These are phyloP conservation scores for Nepenthes alata DNA, from an alignment of 179 eudicot genomes.

Conservation along the genomic window DNA sequence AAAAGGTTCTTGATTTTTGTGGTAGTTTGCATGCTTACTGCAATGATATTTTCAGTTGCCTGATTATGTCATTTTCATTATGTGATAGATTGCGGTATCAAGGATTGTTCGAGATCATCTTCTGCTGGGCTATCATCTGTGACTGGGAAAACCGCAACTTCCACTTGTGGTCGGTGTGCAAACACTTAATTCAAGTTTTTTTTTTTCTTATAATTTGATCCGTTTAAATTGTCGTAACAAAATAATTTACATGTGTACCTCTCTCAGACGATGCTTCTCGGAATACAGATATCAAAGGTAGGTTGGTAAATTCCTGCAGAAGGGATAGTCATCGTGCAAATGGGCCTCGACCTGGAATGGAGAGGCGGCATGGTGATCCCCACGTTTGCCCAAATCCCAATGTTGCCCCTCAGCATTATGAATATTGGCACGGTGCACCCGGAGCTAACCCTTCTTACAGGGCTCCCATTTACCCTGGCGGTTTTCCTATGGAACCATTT, in stretches of 20 bases:
- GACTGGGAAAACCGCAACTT: constrained; percentile 23
- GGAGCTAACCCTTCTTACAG: constrained; percentile 57
- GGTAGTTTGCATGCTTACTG: too few species aligned
- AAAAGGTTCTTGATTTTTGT: too few species aligned
- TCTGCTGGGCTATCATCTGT: constrained; percentile 25
- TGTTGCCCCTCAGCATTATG: constrained; percentile 52
- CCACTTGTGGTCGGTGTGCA: constrained; percentile 34
- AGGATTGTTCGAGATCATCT: constrained; percentile 52
- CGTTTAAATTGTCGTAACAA: too few species aligned
- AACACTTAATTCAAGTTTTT: constrained; percentile 4
- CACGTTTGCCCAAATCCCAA: constrained; percentile 48
- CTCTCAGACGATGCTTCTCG: constrained; percentile 21
- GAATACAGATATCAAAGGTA: constrained; percentile 28
- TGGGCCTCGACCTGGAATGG: constrained; percentile 42
- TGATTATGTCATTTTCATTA: constrained; percentile 8
- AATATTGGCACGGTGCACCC: constrained; percentile 81
- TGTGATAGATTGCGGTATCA: constrained; percentile 33
- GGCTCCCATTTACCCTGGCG: constrained; percentile 54
- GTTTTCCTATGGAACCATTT: constrained; percentile 76
- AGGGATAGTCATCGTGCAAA: constrained; percentile 52
- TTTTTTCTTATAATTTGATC: not conserved
- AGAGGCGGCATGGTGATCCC: constrained; percentile 73
- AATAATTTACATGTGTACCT: not conserved
- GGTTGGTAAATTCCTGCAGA: constrained; percentile 37
- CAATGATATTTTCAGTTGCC: not conserved